Percentiles rank a stretch among this genome's conserved stretches.
These are phyloP conservation scores for Talaromyces liani DNA, from an alignment of 495 filamentous ascomycete genomes.

Conservation along the genomic window DNA sequence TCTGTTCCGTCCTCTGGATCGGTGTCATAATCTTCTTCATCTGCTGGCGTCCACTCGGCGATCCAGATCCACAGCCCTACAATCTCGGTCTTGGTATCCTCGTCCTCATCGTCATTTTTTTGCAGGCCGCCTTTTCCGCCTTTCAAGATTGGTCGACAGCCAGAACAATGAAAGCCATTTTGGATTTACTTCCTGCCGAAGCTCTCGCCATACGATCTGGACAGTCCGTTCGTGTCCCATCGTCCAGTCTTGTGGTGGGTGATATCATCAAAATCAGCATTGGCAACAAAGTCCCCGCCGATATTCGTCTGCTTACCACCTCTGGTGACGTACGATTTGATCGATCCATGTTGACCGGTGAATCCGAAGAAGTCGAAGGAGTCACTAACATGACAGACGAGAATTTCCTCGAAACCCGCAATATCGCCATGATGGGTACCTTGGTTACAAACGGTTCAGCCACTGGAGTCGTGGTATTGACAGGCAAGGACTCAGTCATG, in stretches of 20 bases:
- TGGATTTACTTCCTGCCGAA: slow-evolving; percentile 59
- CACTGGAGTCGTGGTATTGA: slow-evolving; percentile 51
- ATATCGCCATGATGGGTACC: slow-evolving; percentile 61
- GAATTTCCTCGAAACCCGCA: slow-evolving; percentile 67
- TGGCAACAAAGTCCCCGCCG: slow-evolving; percentile 63
- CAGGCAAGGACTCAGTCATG: slow-evolving; percentile 53
- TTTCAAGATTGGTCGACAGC: slow-evolving; percentile 58
- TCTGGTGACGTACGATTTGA: slow-evolving; percentile 60
- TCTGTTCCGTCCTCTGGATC: slow-evolving; percentile 55
- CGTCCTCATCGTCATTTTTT: slow-evolving; percentile 53
- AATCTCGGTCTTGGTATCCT: slow-evolving; percentile 64
- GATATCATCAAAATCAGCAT: slow-evolving; percentile 55
- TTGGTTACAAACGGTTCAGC: slow-evolving; percentile 54
- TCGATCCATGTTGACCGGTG: slow-evolving; percentile 61
- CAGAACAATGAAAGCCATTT: slow-evolving; percentile 57
- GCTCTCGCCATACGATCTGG: slow-evolving; percentile 51
- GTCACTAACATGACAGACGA: slow-evolving; percentile 50
- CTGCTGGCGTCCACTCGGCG: slow-evolving; percentile 60
- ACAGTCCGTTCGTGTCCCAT: slow-evolving; percentile 29
- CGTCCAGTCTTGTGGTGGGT: slow-evolving; percentile 55
- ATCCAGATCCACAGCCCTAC: slow-evolving; percentile 50
- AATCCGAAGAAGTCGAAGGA: slow-evolving; percentile 50
- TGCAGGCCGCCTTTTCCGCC: slow-evolving; percentile 63
- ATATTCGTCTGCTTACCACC: slow-evolving; percentile 56
- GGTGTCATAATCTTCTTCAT: slow-evolving; percentile 60